Conservation (phyloP, 805 yeast genomes). For the Kodamaea jinghongensis region DNA sequence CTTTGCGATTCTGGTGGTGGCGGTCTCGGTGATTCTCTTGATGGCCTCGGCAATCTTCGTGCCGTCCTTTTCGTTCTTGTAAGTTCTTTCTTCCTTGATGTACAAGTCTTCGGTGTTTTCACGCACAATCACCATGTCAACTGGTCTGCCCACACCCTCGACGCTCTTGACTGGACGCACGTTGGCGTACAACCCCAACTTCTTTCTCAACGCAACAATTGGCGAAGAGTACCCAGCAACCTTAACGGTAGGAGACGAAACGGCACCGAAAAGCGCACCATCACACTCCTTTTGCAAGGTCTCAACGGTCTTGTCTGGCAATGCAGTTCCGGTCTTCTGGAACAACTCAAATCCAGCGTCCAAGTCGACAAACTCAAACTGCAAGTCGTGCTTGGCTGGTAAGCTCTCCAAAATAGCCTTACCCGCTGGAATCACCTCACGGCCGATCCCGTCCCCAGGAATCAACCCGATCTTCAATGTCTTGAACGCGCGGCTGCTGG, state of each 20-base stretch:
- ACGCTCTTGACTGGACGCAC: conserved; percentile 97
- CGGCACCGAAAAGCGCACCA: conserved; percentile 98
- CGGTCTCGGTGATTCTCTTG: conserved; percentile 89
- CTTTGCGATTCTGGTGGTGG: conserved; percentile 80
- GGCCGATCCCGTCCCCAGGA: conserved; percentile 98
- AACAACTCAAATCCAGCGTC: conserved; percentile 95
- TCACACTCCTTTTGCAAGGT: conserved; percentile 78
- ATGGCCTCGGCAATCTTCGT: conserved; percentile 94
- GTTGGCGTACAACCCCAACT: conserved; percentile 90
- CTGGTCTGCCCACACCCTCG: conserved; percentile 79
- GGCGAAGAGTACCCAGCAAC: conserved; percentile 98
- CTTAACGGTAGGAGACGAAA: conserved; percentile 88
- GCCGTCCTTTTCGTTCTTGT: conserved; percentile 67
- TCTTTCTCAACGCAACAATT: conserved; percentile 96
- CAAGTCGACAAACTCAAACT: conserved; percentile 82
- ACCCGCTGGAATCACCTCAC: conserved; percentile 98
- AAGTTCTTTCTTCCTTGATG: conserved; percentile 86
- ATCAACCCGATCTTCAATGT: conserved; percentile 60
- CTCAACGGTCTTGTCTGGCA: conserved; percentile 89
- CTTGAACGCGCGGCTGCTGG: conserved; percentile 30
- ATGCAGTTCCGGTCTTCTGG: conserved; percentile 91
- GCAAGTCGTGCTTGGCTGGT: conserved; percentile 69
- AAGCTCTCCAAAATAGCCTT: conserved; percentile 79
- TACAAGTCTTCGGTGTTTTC: conserved; percentile 98
- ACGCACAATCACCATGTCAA: conserved; percentile 96